These are phyloP conservation scores for Metschnikowia colocasiae DNA, from an alignment of 805 yeast species.

Conservation along the genomic window DNA sequence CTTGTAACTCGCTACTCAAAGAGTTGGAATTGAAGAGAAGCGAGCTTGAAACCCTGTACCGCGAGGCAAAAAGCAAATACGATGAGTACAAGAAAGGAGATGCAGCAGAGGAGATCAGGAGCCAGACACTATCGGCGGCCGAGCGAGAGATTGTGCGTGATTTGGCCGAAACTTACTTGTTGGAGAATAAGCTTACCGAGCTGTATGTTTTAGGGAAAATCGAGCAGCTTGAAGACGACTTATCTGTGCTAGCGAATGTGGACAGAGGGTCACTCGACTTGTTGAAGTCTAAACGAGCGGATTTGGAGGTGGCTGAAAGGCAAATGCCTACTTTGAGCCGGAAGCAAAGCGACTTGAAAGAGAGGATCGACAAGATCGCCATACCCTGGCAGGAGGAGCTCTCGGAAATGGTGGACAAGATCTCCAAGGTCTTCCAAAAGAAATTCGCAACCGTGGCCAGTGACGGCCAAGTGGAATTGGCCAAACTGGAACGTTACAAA, in stretches of 20 bases:
- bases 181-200: slow-evolving; percentile 36
- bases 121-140: slow-evolving; percentile 37
- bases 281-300: slow-evolving; percentile 37
- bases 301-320: slow-evolving; percentile 30
- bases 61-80: slow-evolving; percentile 31
- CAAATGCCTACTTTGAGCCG: slow-evolving; percentile 36
- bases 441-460: slow-evolving; percentile 76
- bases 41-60: slow-evolving; percentile 29
- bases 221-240: slow-evolving; percentile 45
- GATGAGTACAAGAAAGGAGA: slow-evolving; percentile 39
- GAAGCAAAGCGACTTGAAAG: slow-evolving; percentile 26
- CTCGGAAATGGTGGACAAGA: slow-evolving; percentile 45
- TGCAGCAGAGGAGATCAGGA: slow-evolving; percentile 35
- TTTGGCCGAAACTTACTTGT: slow-evolving; percentile 38
- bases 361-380: slow-evolving; percentile 37
- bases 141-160: slow-evolving; percentile 36
- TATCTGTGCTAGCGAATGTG: slow-evolving; percentile 33
- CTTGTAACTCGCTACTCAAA: slow-evolving; percentile 19
- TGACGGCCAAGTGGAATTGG: slow-evolving; percentile 75
- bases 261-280: slow-evolving; percentile 37
- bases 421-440: slow-evolving; percentile 61
- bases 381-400: slow-evolving; percentile 62
- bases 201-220: slow-evolving; percentile 37
- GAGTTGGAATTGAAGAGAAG: slow-evolving; percentile 27
- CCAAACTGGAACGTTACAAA: slow-evolving; percentile 48